Base-by-base conservation (phyloP, 192 early-diverging fungal species). In the Oehlia diaphana region DNA sequence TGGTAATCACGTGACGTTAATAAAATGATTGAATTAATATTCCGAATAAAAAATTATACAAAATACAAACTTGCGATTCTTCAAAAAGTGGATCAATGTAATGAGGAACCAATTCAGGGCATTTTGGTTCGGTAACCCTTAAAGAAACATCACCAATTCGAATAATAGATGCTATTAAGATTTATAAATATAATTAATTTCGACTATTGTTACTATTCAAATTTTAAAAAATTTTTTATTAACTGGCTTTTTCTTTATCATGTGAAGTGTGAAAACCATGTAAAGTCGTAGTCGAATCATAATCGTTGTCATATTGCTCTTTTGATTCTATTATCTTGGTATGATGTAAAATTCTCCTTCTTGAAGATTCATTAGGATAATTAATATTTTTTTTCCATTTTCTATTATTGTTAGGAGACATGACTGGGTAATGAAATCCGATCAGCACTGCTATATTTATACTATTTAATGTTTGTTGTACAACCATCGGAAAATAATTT, bases 71-170 rank as follows among this genome's bases (percentile, higher is more conserved):
- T 81, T 90, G 89, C 14, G 89, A 89, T 26, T 84, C 85, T 19
- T 90, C 88, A 80, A 85, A 90, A 35, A 90, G 80, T 12, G 87
- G 88, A 9, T 84, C 80, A 42, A 82, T 72, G 37, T 86, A 83
- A 69, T 86, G 80, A 31, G 89, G 89, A 10, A 90, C 88, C 50
- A 87, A 81, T 78, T 90, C 89, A 4, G 86, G 89, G 67, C 85
- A 82, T 26, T 75, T 37, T 7, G 88, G 67, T 23, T 87, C 80
- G 35, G 74, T 72, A 39, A 90, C 84, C n/a, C 80, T 81, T 62
- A 88, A 84, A 4, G 84, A 83, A 14, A 90, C 85, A 85, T 90
- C 89, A 28, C 89, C 89, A 77, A 90, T 89, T 39, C 84, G 79
- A 66, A 90, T 87, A 33, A 85, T 84, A 12, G 80, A 44, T 79